Evolutionary conservation across 2,329 filamentous ascomycete genomes (phyloP), one percentile per base, ranked within the genome.

Genomic region (Verticillium isaacii): DNA sequence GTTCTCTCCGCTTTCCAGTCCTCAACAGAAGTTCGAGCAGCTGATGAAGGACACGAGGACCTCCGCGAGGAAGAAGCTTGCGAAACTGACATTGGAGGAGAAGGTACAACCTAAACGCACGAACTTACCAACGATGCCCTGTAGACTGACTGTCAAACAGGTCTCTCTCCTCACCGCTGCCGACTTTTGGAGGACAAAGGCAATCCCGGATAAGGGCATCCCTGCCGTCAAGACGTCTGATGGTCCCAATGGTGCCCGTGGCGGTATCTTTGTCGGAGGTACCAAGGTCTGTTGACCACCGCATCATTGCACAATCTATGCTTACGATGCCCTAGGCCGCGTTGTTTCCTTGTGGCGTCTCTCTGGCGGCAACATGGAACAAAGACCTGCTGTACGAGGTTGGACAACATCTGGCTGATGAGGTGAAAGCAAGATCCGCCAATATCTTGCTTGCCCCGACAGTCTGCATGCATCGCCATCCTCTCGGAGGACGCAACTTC

Each of bases 401-500:
- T 52, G 91, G 91, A 12, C 81, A 85, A 61, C 83, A 91, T 66
- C 83, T 94, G 62, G 91, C 87, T 14, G 80, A 87, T 14, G 91
- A 95, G 74, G 81, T 83, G 29, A 89, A 87, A 68, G 89, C 90
- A 19, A 88, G 91, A 69, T 90, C 89, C 6, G 88, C 89, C 32
- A 83, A 92, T 63, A 83, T 93, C 37, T 79, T 93, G 5, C 81
- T 94, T 9, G 91, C 88, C 0, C 91, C 90, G 2, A 93, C 91
- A 1, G 87, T 93, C 37, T 93, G 91, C 76, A 89, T 92, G 80
- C 91, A 95, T 69, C 85, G 92, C 17, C 90, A 90, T 58, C 92
- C 92, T 0, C 81, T 95, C 0, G 91, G 91, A n/a, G 92, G 92
- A 19, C 84, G 92, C 63, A 93, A 93, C 66, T 96, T 95, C 67